Evolutionary conservation across 2,329 filamentous ascomycete genomes (phyloP).

Genomic region (Fusarium ramigenum): DNA sequence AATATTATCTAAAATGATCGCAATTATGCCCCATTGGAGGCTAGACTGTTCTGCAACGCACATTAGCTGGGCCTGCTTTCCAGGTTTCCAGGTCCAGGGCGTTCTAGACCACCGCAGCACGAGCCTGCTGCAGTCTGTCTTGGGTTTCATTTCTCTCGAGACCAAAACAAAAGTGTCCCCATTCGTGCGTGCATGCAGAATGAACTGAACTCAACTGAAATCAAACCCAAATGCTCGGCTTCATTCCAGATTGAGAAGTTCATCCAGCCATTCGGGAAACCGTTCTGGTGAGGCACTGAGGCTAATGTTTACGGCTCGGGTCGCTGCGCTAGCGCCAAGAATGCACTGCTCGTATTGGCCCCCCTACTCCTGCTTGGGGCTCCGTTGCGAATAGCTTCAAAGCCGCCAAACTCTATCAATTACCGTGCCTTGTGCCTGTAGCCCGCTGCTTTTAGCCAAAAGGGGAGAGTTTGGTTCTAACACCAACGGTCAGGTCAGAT

Average conservation of each 20-base stretch:
- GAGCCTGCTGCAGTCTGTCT: not conserved
- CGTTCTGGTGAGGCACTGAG: not conserved
- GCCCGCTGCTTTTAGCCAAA: not conserved
- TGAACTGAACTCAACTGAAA: not conserved
- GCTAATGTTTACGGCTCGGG: constrained; percentile 29
- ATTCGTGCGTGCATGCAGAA: not conserved
- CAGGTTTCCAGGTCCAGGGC: not conserved
- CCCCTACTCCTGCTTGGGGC: not conserved
- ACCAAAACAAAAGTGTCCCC: not conserved
- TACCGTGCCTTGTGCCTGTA: not conserved
- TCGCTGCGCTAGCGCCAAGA: constrained; percentile 26
- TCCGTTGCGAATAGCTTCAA: not conserved
- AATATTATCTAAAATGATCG: not conserved
- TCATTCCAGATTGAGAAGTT: not conserved
- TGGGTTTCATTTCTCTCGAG: not conserved
- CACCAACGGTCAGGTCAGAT: not conserved
- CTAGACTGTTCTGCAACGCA: not conserved
- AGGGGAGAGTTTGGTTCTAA: not conserved
- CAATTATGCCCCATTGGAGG: not conserved
- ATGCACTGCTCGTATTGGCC: not conserved
- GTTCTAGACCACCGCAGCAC: not conserved
- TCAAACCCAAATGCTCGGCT: not conserved
- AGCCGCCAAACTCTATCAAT: not conserved
- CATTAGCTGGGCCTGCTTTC: not conserved
- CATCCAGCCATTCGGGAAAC: not conserved